Conservation (phyloP, 306 rosid species). For the Begonia masoniana region DNA sequence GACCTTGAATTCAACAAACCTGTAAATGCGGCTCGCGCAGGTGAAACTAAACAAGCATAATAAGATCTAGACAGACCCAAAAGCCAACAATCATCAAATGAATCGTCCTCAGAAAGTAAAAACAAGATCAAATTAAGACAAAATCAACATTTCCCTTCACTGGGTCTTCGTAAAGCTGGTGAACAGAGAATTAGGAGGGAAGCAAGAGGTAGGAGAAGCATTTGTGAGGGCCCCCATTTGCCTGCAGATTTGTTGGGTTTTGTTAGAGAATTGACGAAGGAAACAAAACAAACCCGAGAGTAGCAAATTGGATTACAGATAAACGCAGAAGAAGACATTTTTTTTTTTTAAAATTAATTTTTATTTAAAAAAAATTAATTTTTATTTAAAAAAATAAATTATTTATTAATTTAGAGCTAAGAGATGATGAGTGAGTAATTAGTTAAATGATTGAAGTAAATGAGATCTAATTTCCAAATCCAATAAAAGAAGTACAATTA, state of each 20-base stretch:
- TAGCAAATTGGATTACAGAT: not conserved
- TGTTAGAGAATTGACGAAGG: constrained; percentile 19
- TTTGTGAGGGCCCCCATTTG: constrained; percentile 36
- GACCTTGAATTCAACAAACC: constrained; percentile 30
- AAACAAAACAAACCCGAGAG: constrained; percentile 1
- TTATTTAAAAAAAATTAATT: too few relatives aligned
- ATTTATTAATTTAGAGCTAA: too few relatives aligned
- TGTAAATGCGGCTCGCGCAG: constrained; percentile 24
- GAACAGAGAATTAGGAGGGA: not conserved
- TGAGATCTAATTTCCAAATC: too few relatives aligned
- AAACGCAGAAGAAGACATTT: not conserved
- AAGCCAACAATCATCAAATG: constrained; percentile 21
- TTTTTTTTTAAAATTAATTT: not conserved
- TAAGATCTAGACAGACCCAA: constrained; percentile 38
- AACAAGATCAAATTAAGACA: too few relatives aligned
- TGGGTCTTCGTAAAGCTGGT: too few relatives aligned
- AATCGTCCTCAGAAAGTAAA: not conserved
- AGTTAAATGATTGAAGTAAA: too few relatives aligned
- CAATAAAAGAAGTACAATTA: too few relatives aligned
- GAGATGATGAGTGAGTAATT: too few relatives aligned
- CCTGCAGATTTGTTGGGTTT: constrained; percentile 41
- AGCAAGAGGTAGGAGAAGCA: constrained; percentile 13
- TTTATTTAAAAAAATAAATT: too few relatives aligned
- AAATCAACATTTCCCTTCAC: too few relatives aligned
- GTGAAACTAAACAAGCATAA: constrained; percentile 16